Conservation (phyloP, 2,329 filamentous ascomycete genomes). For the Diaporthe eres region DNA sequence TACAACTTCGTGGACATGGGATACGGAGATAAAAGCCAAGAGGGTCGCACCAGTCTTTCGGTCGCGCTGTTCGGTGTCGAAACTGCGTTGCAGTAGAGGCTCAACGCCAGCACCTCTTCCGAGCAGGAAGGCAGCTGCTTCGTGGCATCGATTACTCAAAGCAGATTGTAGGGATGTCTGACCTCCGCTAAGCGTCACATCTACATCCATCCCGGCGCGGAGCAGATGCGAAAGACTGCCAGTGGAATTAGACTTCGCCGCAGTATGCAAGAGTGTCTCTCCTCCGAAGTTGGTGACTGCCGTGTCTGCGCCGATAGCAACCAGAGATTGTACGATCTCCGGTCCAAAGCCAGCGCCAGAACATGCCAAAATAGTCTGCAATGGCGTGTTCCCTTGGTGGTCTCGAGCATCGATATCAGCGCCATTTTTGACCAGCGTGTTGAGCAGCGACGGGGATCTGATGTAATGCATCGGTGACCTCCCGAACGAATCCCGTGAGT, state of each 20-base stretch:
- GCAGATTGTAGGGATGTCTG: neutral
- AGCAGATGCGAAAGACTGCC: too few relatives aligned
- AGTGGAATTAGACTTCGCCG: too few relatives aligned
- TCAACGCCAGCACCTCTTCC: neutral
- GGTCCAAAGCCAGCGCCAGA: too few relatives aligned
- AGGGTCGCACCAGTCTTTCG: neutral
- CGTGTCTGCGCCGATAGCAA: too few relatives aligned
- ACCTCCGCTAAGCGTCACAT: too few relatives aligned
- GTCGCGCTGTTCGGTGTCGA: neutral
- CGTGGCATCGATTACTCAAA: neutral
- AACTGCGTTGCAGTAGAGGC: neutral
- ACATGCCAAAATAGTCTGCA: neutral
- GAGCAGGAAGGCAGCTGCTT: neutral
- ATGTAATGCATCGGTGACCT: neutral
- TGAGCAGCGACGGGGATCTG: neutral
- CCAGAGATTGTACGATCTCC: too few relatives aligned
- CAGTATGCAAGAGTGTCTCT: too few relatives aligned
- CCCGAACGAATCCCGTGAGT: neutral
- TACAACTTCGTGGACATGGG: neutral
- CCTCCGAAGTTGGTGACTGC: too few relatives aligned
- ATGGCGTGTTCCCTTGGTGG: neutral
- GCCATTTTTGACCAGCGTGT: neutral
- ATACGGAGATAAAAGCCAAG: neutral
- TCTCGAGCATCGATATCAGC: neutral
- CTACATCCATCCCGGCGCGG: too few relatives aligned